A percentile compares a stretch with the other conserved stretches of the same genome.
Conservation (phyloP, 2,329 filamentous ascomycete species). For the Coniella vitis region DNA sequence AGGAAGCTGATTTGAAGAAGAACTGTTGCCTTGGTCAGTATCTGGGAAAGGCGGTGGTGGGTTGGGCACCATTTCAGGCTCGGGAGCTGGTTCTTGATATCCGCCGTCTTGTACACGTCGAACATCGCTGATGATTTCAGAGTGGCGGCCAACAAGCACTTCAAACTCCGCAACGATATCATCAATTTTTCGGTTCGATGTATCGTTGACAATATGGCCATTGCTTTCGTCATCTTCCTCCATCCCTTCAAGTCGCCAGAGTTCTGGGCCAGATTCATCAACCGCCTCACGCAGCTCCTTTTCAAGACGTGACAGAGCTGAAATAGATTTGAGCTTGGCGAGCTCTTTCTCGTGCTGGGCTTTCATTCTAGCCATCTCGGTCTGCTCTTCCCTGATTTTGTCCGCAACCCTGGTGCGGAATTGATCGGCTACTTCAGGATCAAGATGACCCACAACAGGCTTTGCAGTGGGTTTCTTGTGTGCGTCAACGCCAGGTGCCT, state of each 20-base stretch:
- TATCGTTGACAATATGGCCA: slow-evolving; percentile 30
- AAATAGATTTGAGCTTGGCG: slow-evolving; percentile 65
- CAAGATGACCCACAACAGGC: slow-evolving; percentile 60
- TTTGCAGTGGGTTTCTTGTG: slow-evolving; percentile 42
- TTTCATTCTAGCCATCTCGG: slow-evolving; percentile 81
- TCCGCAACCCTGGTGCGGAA: slow-evolving; percentile 73
- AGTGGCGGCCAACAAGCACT: slow-evolving; percentile 58
- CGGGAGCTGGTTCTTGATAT: slow-evolving; percentile 54
- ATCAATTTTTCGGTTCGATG: slow-evolving; percentile 51
- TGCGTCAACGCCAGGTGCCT: slow-evolving; percentile 50
- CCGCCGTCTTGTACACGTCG: slow-evolving; percentile 74
- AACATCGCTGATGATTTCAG: slow-evolving; percentile 57
- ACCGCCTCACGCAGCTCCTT: slow-evolving; percentile 63
- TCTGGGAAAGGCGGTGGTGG: slow-evolving; percentile 23
- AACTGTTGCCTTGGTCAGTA: slow-evolving; percentile 13
- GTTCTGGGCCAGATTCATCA: slow-evolving; percentile 52
- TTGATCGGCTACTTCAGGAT: slow-evolving; percentile 70
- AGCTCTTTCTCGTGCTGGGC: slow-evolving; percentile 69
- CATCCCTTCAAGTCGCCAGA: slow-evolving; percentile 58
- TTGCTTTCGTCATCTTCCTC: slow-evolving; percentile 43
- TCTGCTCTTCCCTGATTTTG: slow-evolving; percentile 64
- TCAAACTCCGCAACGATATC: slow-evolving; percentile 73
- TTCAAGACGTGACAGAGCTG: slow-evolving; percentile 66
- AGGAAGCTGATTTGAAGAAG: slow-evolving; percentile 32
- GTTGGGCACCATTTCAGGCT: slow-evolving; percentile 28